These are phyloP conservation scores for Ustilaginoidea virens DNA, from an alignment of 2,329 filamentous ascomycete species.

Conservation along the genomic window DNA sequence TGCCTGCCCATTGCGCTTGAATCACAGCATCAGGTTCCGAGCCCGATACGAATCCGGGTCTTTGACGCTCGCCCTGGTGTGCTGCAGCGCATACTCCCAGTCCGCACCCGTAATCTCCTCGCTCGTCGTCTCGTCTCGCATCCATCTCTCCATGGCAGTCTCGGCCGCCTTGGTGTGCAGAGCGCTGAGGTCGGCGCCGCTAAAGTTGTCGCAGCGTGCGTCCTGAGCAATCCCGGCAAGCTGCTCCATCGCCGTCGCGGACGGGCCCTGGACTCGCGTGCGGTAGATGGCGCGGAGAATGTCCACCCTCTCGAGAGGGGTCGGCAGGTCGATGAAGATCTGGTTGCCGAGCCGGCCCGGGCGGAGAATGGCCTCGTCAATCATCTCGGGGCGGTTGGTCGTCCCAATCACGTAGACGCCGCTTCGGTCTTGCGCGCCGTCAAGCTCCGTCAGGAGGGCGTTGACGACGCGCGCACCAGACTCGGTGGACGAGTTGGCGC, in stretches of 20 bases:
- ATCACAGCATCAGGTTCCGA: conserved; percentile 16
- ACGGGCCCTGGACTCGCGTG: conserved; percentile 20
- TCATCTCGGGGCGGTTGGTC: conserved; percentile 91
- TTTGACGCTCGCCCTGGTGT: conserved; percentile 34
- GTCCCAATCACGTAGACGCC: conserved; percentile 92
- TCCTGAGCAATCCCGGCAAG: conserved; percentile 53
- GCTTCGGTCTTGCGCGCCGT: conserved; percentile 63
- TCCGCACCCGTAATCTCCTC: conserved; percentile 22
- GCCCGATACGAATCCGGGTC: conserved; percentile 27
- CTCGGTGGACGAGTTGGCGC: conserved; percentile 66
- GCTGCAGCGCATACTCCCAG: conserved; percentile 36
- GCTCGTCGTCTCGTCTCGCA: conserved; percentile 13
- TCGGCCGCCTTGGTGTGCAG: conserved; percentile 32
- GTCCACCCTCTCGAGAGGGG: conserved; percentile 62
- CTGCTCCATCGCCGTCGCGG: conserved; percentile 31
- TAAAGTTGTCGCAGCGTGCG: conserved; percentile 58
- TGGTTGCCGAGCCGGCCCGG: conserved; percentile 77
- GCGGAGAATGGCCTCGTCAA: conserved; percentile 86
- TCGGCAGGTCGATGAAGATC: conserved; percentile 81
- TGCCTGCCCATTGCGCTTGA: no score
- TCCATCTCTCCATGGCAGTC: conserved; percentile 27
- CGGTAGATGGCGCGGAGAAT: conserved; percentile 59
- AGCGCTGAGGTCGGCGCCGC: conserved; percentile 45
- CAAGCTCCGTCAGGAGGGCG: conserved; percentile 83
- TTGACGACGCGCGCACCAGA: conserved; percentile 84